A percentile compares a stretch with the other conserved stretches of the same genome.
Evolutionary conservation across 2,329 filamentous ascomycete genomes (phyloP).

Genomic region (Podosphaera xanthii): DNA sequence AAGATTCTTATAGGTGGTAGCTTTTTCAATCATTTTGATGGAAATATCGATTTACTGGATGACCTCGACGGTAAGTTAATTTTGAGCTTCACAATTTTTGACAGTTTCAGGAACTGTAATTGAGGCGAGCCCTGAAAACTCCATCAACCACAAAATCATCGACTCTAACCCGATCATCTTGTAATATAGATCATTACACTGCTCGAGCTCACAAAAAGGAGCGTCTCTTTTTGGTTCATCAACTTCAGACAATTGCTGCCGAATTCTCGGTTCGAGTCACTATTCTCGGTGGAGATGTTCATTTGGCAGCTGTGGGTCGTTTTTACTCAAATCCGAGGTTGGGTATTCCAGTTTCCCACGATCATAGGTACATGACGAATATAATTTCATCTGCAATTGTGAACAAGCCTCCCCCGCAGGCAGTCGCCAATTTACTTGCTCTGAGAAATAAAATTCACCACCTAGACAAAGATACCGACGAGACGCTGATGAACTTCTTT

Average conservation of each 20-base stretch:
- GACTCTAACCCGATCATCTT: too few species aligned
- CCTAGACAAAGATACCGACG: conserved; percentile 52
- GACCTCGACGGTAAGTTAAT: conserved; percentile 43
- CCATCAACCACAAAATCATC: too few species aligned
- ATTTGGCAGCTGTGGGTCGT: conserved; percentile 73
- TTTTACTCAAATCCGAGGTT: conserved; percentile 83
- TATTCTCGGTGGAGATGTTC: conserved; percentile 83
- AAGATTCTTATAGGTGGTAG: conserved; percentile 32
- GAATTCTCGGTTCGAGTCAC: conserved; percentile 78
- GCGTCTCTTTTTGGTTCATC: conserved; percentile 53
- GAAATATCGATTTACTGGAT: conserved; percentile 76
- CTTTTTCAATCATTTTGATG: conserved; percentile 86
- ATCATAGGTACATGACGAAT: conserved; percentile 90
- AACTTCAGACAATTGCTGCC: conserved; percentile 62
- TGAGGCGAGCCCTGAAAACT: too few species aligned
- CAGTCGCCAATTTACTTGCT: conserved; percentile 73
- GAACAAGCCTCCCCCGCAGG: conserved; percentile 76
- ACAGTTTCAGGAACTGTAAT: too few species aligned
- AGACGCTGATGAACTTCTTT: conserved; percentile 86
- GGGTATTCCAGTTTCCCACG: conserved; percentile 52
- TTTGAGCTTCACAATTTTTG: neutral
- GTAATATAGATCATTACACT: conserved; percentile 52
- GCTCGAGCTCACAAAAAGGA: conserved; percentile 79
- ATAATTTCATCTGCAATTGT: conserved; percentile 87
- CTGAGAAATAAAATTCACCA: conserved; percentile 68